These are phyloP conservation scores for Geotrichum cucujoidarum DNA, from an alignment of 1,139 yeast species.

Conservation along the genomic window DNA sequence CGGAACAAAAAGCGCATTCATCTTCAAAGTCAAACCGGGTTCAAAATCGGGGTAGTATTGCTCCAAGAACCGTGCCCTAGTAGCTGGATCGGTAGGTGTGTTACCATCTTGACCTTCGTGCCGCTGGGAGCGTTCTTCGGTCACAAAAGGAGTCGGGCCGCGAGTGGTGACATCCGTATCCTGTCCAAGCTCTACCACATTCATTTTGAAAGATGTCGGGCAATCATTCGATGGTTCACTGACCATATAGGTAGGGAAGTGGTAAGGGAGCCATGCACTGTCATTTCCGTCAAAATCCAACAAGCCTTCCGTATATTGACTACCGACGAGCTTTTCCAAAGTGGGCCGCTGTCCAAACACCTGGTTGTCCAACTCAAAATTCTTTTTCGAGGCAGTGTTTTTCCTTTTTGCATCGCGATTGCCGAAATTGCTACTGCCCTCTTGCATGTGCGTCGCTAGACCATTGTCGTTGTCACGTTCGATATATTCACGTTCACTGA, in stretches of 20 bases:
- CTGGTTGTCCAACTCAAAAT: slow-evolving; percentile 1
- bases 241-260: background rate
- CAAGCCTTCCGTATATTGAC: slow-evolving; percentile 13
- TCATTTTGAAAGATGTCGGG: too few relatives aligned
- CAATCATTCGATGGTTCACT: background rate
- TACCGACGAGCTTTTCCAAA: slow-evolving; percentile 15
- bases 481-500: slow-evolving; percentile 21
- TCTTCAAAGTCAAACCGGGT: slow-evolving; percentile 51
- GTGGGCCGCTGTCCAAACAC: slow-evolving; percentile 9
- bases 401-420: background rate
- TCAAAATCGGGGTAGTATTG: slow-evolving; percentile 60
- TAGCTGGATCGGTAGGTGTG: background rate
- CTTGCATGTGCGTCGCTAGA: background rate
- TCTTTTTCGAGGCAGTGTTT: background rate
- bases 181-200: slow-evolving; percentile 1
- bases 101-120: background rate
- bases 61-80: background rate
- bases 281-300: slow-evolving; percentile 13
- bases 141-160: background rate
- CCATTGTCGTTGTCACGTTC: slow-evolving; percentile 34
- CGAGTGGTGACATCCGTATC: background rate
- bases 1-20: slow-evolving; percentile 64
- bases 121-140: background rate
- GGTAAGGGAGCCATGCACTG: background rate
- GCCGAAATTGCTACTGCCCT: background rate